phyloP scores from a whole-genome alignment of 345 rosid species.

The Bruguiera gymnorhiza region DNA sequence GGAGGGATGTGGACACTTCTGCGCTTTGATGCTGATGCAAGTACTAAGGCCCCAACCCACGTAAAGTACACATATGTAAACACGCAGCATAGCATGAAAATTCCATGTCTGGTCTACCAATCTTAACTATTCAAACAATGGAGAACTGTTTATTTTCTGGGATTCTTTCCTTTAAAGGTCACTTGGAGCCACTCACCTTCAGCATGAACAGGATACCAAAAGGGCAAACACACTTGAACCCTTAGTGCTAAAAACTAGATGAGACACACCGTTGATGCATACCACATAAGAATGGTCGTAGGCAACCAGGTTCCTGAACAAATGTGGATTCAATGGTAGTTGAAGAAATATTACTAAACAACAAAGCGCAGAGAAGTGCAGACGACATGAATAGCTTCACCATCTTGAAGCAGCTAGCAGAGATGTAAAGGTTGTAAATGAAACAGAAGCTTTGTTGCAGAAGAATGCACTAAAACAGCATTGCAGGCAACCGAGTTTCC shows the following conservation, averaged over 20 bases:
- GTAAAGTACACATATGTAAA: no score
- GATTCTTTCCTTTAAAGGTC: neutral
- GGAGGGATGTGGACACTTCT: no score
- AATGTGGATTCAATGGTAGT: conserved; percentile 20
- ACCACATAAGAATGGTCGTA: conserved; percentile 1
- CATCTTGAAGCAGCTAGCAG: conserved; percentile 28
- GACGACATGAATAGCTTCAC: conserved; percentile 21
- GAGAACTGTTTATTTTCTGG: neutral
- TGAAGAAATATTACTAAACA: conserved; percentile 8
- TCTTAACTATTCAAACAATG: conserved; percentile 1
- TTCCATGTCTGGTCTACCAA: neutral
- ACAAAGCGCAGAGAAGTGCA: conserved; percentile 23
- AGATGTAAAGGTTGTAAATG: conserved; percentile 9
- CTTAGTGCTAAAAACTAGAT: conserved; percentile 4
- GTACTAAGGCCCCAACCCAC: no score
- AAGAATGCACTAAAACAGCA: conserved; percentile 20
- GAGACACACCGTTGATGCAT: conserved; percentile 8
- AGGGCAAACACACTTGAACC: conserved; percentile 7
- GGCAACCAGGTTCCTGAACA: conserved; percentile 4
- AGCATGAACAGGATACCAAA: neutral
- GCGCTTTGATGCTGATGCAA: no score
- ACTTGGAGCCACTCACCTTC: neutral
- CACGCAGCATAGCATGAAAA: no score
- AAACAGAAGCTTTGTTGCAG: conserved; percentile 37
- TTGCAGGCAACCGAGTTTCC: conserved; percentile 21